Conservation (phyloP, 352 stramenopile species). For the Phytophthora pistaciae region DNA sequence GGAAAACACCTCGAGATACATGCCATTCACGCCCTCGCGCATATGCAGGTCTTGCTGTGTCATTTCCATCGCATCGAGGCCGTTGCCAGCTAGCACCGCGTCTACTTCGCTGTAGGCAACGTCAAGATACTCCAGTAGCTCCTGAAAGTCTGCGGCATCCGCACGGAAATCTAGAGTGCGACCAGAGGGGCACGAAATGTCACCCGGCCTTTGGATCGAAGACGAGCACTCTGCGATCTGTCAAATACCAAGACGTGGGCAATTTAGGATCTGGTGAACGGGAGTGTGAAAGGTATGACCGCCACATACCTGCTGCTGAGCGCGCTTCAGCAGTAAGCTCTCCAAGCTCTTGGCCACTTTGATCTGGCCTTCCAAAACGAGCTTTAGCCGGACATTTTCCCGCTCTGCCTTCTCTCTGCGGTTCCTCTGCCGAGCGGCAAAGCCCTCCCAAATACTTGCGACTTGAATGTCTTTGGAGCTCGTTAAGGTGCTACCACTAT, state of each 20-base stretch:
- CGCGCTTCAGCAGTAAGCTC: slow-evolving; percentile 40
- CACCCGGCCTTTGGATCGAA: slow-evolving; percentile 10
- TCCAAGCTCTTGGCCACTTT: slow-evolving; percentile 56
- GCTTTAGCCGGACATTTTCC: slow-evolving; percentile 42
- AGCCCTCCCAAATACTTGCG: slow-evolving; percentile 28
- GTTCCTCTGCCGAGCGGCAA: slow-evolving; percentile 22
- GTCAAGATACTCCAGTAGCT: slow-evolving; percentile 21
- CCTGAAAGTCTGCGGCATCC: slow-evolving; percentile 25
- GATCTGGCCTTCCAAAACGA: slow-evolving; percentile 50
- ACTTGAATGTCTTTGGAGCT: slow-evolving; percentile 9
- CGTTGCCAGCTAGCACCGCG: slow-evolving; percentile 14
- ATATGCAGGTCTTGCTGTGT: slow-evolving; percentile 19
- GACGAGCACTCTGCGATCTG: slow-evolving; percentile 18
- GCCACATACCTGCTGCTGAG: slow-evolving; percentile 21
- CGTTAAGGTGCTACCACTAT: background rate
- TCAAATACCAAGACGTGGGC: background rate
- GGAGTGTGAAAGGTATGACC: background rate
- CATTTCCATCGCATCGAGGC: slow-evolving; percentile 8
- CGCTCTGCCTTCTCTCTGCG: slow-evolving; percentile 28
- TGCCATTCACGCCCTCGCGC: slow-evolving; percentile 5
- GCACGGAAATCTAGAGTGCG: slow-evolving; percentile 20
- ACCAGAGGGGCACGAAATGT: slow-evolving; percentile 2
- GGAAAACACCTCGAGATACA: slow-evolving; percentile 23
- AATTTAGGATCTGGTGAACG: background rate
- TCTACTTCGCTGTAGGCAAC: slow-evolving; percentile 11